Percentiles rank a stretch among this genome's conserved stretches.
Conservation (phyloP, 441 rosid species). For the Brassica balearica region DNA sequence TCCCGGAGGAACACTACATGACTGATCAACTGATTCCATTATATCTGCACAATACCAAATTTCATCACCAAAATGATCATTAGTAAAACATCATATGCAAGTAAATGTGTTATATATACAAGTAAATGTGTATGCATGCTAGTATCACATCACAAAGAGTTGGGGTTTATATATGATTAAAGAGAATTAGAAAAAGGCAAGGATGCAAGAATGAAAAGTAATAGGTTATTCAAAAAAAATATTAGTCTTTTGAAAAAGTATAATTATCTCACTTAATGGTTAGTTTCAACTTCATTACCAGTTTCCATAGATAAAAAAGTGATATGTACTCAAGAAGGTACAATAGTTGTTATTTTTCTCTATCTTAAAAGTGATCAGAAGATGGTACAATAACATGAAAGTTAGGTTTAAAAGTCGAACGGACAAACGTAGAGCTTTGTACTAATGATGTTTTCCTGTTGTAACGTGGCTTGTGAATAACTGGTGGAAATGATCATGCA, state of each 20-base stretch:
- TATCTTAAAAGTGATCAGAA: slow-evolving; percentile 11
- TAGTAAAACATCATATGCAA: not conserved
- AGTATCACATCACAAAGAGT: slow-evolving; percentile 17
- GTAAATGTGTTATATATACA: not conserved
- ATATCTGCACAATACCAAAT: slow-evolving; percentile 55
- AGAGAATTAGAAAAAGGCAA: slow-evolving; percentile 23
- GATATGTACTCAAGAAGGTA: slow-evolving; percentile 11
- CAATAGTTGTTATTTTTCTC: not conserved
- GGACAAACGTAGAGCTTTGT: slow-evolving; percentile 17
- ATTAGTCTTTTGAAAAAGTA: slow-evolving; percentile 47
- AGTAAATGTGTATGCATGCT: slow-evolving; percentile 3
- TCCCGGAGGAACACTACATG: slow-evolving; percentile 90
- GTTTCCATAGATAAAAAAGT: slow-evolving; percentile 11
- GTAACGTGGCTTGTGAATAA: slow-evolving; percentile 42
- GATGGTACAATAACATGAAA: slow-evolving; percentile 35
- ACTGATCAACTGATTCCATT: slow-evolving; percentile 77
- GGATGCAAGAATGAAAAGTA: slow-evolving; percentile 10
- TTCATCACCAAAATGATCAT: slow-evolving; percentile 46
- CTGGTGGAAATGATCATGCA: slow-evolving; percentile 42
- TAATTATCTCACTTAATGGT: slow-evolving; percentile 63
- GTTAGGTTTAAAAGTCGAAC: slow-evolving; percentile 44
- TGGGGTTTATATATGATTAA: slow-evolving; percentile 13
- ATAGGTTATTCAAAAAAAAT: not conserved
- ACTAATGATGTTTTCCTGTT: slow-evolving; percentile 40
- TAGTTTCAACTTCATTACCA: slow-evolving; percentile 43